Conservation (phyloP, 176 grass and related monocot species). For the Zizania latifolia region DNA sequence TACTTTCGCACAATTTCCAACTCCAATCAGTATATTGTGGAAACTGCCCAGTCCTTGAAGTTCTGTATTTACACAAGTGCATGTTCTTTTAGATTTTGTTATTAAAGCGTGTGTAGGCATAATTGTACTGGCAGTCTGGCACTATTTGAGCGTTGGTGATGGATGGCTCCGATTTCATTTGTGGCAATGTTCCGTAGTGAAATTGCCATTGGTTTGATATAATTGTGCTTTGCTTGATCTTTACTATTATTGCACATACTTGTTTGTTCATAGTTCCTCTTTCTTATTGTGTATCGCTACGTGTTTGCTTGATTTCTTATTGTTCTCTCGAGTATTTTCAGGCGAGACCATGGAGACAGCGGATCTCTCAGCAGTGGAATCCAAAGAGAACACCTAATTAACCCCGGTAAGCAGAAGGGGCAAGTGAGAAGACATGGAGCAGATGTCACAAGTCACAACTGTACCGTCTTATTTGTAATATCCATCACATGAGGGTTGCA, state of each 20-base stretch:
- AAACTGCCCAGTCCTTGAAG: background rate
- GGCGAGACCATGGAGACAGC: background rate
- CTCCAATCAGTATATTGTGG: background rate
- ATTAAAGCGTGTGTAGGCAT: background rate
- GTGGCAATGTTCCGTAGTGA: background rate
- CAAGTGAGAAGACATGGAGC: background rate
- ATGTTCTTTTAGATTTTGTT: background rate
- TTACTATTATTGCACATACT: background rate
- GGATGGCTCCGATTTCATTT: background rate
- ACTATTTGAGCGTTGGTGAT: background rate
- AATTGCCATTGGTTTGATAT: background rate
- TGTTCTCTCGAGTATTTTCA: background rate
- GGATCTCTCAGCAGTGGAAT: background rate
- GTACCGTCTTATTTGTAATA: conserved; percentile 32
- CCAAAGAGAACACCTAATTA: no score
- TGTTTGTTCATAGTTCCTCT: background rate
- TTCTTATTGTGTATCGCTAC: background rate
- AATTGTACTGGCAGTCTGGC: background rate
- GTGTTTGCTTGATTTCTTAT: background rate
- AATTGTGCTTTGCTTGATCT: background rate
- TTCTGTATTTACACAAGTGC: background rate
- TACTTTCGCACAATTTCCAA: background rate
- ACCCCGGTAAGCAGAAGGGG: no score
- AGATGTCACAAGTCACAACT: background rate
- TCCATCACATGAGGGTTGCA: background rate